phyloP scores from a whole-genome alignment of 805 yeast species.

The Huiozyma sinensis region DNA sequence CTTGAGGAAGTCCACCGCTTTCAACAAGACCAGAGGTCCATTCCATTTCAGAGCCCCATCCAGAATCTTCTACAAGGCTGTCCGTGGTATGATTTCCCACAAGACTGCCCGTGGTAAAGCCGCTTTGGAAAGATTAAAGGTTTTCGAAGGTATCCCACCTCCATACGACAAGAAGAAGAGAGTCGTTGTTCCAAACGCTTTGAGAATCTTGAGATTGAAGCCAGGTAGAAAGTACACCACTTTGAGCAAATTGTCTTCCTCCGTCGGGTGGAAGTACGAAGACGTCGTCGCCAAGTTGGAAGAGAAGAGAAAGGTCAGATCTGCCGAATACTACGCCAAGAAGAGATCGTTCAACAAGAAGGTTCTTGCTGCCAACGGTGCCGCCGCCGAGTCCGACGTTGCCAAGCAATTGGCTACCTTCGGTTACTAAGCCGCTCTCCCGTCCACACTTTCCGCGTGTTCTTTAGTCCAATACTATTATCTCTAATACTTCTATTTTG shows the following conservation, averaged over 20 bases:
- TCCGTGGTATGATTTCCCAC: conserved; percentile 99
- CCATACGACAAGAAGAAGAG: conserved; percentile 99
- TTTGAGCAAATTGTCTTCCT: conserved; percentile 87
- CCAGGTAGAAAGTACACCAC: conserved; percentile 99
- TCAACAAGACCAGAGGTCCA: conserved; percentile 98
- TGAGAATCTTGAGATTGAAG: conserved; percentile 97
- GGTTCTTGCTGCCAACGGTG: conserved; percentile 73
- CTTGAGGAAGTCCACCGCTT: conserved; percentile 98
- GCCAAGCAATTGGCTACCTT: conserved; percentile 89
- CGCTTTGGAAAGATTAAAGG: conserved; percentile 98
- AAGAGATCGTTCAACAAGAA: conserved; percentile 94
- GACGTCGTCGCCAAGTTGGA: conserved; percentile 94
- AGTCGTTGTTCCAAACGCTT: conserved; percentile 99
- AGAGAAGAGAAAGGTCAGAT: conserved; percentile 98
- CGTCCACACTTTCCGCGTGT: not conserved
- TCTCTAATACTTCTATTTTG: not conserved
- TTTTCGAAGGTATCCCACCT: conserved; percentile 98
- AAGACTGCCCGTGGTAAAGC: conserved; percentile 99
- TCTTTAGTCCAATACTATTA: not conserved
- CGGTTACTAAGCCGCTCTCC: conserved; percentile 68
- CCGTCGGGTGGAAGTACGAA: conserved; percentile 99
- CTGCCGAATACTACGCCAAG: conserved; percentile 98
- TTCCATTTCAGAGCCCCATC: conserved; percentile 99
- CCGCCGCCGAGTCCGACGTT: conserved; percentile 84
- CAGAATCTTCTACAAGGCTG: conserved; percentile 98